Evolutionary conservation across 257 asterid species (phyloP).

Genomic region (Plectranthus barbatus): DNA sequence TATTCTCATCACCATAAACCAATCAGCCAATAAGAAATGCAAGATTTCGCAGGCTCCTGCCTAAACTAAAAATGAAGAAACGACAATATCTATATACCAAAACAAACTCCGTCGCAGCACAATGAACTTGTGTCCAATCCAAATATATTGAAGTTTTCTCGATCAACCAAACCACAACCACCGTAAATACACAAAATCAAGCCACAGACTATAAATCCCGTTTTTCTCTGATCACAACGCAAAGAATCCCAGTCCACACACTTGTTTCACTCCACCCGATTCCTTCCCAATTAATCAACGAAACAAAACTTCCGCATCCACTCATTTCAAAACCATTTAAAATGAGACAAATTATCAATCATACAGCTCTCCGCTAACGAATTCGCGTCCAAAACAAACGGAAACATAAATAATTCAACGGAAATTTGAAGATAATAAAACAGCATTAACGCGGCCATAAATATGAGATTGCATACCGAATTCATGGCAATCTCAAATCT

Average conservation of each 20-base stretch:
- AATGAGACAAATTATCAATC: neutral
- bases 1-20: neutral
- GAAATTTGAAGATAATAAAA: neutral
- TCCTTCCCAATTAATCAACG: slow-evolving; percentile 13
- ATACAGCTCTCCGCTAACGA: neutral
- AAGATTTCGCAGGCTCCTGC: neutral
- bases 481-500: slow-evolving; percentile 35
- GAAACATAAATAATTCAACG: neutral
- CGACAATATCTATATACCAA: neutral
- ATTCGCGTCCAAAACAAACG: neutral
- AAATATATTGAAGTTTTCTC: neutral
- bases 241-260: neutral
- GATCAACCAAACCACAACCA: neutral
- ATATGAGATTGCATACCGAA: slow-evolving; percentile 18
- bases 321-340: neutral
- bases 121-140: neutral
- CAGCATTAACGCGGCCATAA: slow-evolving; percentile 5
- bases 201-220: neutral
- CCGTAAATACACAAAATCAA: neutral
- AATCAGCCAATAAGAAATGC: slow-evolving; percentile 2
- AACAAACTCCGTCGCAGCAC: slow-evolving; percentile 7
- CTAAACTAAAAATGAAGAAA: neutral
- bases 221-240: neutral
- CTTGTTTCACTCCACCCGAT: slow-evolving; percentile 13
- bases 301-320: neutral